phyloP scores from a whole-genome alignment of 306 rosid species.

The Clitoria ternatea region DNA sequence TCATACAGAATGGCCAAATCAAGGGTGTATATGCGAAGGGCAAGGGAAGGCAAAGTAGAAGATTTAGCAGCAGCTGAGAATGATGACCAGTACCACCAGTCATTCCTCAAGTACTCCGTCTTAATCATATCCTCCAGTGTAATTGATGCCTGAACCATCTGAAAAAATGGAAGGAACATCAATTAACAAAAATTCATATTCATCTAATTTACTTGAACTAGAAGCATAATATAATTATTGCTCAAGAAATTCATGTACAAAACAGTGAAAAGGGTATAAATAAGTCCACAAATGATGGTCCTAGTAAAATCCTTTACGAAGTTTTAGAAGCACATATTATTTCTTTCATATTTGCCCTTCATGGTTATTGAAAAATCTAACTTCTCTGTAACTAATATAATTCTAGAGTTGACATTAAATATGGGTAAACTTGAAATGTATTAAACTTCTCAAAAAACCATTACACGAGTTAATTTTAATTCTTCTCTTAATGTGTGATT shows the following conservation, averaged over 20 bases:
- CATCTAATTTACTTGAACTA: not conserved
- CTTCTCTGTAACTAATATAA: too few relatives aligned
- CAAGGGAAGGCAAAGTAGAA: slow-evolving; percentile 79
- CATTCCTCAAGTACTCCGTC: slow-evolving; percentile 82
- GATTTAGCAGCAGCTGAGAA: slow-evolving; percentile 89
- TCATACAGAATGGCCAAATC: slow-evolving; percentile 88
- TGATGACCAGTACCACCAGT: slow-evolving; percentile 99
- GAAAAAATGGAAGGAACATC: slow-evolving; percentile 32
- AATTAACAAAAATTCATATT: slow-evolving; percentile 2
- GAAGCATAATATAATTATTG: not conserved
- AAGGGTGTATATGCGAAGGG: slow-evolving; percentile 86
- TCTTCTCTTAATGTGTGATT: too few relatives aligned
- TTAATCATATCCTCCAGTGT: slow-evolving; percentile 90
- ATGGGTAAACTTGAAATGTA: too few relatives aligned
- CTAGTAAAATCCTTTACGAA: too few relatives aligned
- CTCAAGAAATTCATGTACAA: slow-evolving; percentile 1
- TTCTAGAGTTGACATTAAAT: too few relatives aligned
- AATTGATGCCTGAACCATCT: slow-evolving; percentile 92
- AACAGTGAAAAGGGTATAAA: too few relatives aligned
- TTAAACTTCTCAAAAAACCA: too few relatives aligned
- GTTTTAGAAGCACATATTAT: too few relatives aligned
- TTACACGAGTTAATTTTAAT: too few relatives aligned
- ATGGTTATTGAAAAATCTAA: too few relatives aligned
- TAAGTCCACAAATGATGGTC: too few relatives aligned
- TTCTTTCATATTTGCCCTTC: too few relatives aligned